Conservation (phyloP, 352 stramenopile genomes). For the Blastocystis sp. region DNA sequence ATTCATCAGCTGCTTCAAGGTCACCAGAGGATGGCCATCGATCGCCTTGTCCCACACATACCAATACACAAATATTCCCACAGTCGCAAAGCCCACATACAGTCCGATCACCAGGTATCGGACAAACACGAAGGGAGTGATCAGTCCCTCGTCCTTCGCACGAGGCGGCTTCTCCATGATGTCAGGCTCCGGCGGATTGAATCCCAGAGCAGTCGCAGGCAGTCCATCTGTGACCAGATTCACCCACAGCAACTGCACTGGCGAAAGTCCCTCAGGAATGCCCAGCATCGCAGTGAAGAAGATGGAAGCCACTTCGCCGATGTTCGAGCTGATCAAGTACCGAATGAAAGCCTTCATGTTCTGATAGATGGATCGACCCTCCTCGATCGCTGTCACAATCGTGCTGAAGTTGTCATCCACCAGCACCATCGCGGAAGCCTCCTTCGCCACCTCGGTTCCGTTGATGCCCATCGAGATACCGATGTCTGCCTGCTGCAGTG, state of each 20-base stretch:
- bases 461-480: conserved; percentile 95
- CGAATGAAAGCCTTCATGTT: conserved; percentile 98
- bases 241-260: conserved; percentile 98
- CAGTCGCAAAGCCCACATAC: conserved; percentile 82
- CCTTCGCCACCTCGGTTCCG: conserved; percentile 94
- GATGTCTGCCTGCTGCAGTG: conserved; percentile 68
- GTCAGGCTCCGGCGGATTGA: conserved; percentile 93
- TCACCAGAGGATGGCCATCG: conserved; percentile 18
- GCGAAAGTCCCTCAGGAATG: conserved; percentile 90
- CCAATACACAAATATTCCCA: conserved; percentile 85
- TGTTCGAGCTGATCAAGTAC: conserved; percentile 97
- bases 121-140: conserved; percentile 93
- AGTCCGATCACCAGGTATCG: conserved; percentile 87
- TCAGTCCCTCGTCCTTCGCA: conserved; percentile 88
- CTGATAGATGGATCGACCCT: conserved; percentile 76
- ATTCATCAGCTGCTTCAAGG: not conserved
- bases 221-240: conserved; percentile 98
- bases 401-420: conserved; percentile 98
- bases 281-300: conserved; percentile 90
- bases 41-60: conserved; percentile 69
- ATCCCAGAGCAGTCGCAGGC: conserved; percentile 91
- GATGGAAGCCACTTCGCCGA: conserved; percentile 95
- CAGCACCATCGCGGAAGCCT: conserved; percentile 94
- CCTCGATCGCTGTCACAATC: conserved; percentile 82
- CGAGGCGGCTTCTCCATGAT: conserved; percentile 91